A percentile compares a stretch with the other conserved stretches of the same genome.
These are phyloP conservation scores for Eimeria tenella DNA, from an alignment of 169 alveolate species.

Conservation along the genomic window DNA sequence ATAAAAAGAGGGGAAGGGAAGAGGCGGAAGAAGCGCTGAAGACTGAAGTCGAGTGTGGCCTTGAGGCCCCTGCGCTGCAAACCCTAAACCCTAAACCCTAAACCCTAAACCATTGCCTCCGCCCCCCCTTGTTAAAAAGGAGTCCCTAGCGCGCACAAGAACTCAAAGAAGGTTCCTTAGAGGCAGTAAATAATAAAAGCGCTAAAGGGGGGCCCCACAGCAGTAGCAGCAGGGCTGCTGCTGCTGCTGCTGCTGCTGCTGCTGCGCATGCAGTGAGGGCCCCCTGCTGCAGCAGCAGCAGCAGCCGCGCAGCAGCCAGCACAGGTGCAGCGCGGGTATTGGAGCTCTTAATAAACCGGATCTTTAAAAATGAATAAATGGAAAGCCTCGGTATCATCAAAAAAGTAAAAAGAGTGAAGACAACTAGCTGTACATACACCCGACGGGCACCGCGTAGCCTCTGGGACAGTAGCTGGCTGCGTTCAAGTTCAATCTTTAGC, in stretches of 20 bases:
- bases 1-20: neutral
- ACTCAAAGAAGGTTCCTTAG: neutral
- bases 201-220: neutral
- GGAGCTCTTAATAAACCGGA: neutral
- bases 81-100: conserved; percentile 2
- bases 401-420: neutral
- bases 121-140: neutral
- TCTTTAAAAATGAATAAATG: too few relatives aligned
- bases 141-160: neutral
- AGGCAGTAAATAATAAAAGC: too few relatives aligned
- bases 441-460: neutral
- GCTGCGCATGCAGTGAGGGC: too few relatives aligned
- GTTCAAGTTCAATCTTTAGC: neutral
- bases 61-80: neutral
- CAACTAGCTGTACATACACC: neutral
- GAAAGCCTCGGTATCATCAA: neutral
- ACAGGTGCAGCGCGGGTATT: neutral
- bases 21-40: neutral
- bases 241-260: too few relatives aligned
- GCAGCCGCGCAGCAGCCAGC: neutral
- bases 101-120: neutral
- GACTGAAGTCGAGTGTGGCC: neutral
- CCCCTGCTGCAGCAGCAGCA: neutral
- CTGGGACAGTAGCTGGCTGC: neutral
- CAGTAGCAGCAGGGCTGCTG: neutral